A percentile compares a stretch with the other conserved stretches of the same genome.
These are phyloP conservation scores for Setaria italica DNA, from an alignment of 202 grass and related monocot species.

Conservation along the genomic window DNA sequence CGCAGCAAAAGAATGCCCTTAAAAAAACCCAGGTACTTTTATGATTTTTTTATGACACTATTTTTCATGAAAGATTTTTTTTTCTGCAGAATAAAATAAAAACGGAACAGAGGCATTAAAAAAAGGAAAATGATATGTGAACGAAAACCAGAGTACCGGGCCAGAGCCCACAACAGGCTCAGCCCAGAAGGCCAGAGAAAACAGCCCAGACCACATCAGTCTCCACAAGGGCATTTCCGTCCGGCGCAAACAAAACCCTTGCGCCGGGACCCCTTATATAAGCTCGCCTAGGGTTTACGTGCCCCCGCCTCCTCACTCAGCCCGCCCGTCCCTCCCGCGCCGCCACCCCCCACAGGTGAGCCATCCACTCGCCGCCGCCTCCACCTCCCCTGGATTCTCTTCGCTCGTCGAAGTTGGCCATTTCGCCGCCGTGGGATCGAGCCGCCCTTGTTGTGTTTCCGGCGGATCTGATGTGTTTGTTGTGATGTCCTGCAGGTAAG, in stretches of 20 bases:
- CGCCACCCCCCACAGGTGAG: slow-evolving; percentile 39
- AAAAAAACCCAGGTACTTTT: not conserved
- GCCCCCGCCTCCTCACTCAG: slow-evolving; percentile 23
- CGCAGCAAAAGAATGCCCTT: not conserved
- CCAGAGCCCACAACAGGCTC: not conserved
- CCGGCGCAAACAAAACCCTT: slow-evolving; percentile 40
- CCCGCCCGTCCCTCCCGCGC: slow-evolving; percentile 12
- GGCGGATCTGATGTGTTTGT: slow-evolving; percentile 38
- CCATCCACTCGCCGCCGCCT: not conserved
- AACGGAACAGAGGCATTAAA: not conserved
- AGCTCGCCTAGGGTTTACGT: slow-evolving; percentile 48
- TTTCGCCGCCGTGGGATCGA: not conserved
- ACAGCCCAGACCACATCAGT: not conserved
- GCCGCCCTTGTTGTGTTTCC: not conserved
- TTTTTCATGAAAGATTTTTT: too few species aligned
- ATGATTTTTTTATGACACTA: not conserved
- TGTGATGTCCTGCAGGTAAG: slow-evolving; percentile 37
- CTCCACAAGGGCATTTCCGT: slow-evolving; percentile 51
- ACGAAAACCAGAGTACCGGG: not conserved
- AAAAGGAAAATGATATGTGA: not conserved
- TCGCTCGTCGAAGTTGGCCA: not conserved
- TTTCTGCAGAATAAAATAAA: not conserved
- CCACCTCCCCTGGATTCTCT: not conserved
- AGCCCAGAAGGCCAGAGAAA: not conserved
- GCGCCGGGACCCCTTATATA: slow-evolving; percentile 28